Evolutionary conservation across 495 filamentous ascomycete species (phyloP).

Genomic region (Xylaria flabelliformis): DNA sequence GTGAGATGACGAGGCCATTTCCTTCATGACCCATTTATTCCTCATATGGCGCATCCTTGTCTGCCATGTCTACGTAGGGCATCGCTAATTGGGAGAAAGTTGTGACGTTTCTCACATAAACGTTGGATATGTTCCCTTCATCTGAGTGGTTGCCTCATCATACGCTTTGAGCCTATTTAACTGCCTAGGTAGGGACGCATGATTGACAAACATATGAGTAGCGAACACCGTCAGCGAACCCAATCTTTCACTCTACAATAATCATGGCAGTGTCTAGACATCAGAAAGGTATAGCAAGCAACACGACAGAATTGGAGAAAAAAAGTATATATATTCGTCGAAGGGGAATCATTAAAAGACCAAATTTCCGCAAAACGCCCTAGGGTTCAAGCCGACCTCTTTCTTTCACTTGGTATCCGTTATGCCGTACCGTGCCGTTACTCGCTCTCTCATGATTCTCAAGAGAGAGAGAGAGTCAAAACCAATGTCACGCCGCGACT

Average conservation of each 20-base stretch:
- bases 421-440: neutral
- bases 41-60: neutral
- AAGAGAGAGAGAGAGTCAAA: neutral
- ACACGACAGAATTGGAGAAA: constrained; percentile 17
- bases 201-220: neutral
- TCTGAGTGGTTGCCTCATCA: neutral
- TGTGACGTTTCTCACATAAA: neutral
- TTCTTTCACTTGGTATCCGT: constrained; percentile 14
- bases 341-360: constrained; percentile 15
- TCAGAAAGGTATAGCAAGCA: neutral
- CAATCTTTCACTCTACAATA: neutral
- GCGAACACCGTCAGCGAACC: neutral
- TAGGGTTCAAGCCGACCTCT: neutral
- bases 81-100: neutral
- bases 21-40: neutral
- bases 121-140: neutral
- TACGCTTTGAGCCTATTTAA: neutral
- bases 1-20: neutral
- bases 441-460: neutral
- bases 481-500: neutral
- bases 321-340: constrained; percentile 20
- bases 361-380: constrained; percentile 14
- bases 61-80: neutral
- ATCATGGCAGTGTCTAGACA: neutral
- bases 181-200: neutral